These are phyloP conservation scores for Fusarium sp. DNA, from an alignment of 2,329 filamentous ascomycete genomes.

Conservation along the genomic window DNA sequence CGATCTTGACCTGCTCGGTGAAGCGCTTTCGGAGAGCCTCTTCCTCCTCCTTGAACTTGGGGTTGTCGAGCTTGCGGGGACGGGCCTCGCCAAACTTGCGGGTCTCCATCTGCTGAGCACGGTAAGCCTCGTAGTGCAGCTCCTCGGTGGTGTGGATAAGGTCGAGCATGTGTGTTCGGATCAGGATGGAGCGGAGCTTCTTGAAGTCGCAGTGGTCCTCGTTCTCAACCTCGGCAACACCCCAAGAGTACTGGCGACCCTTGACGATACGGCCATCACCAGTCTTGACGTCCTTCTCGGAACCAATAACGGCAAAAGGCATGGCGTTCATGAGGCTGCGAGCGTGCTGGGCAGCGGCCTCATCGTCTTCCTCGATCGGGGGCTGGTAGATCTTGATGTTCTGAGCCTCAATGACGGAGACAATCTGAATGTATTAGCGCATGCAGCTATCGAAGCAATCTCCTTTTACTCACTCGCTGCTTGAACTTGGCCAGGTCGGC, in stretches of 20 bases:
- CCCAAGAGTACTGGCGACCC: conserved; percentile 99
- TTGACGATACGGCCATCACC: conserved; percentile 96
- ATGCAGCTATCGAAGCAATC: not conserved
- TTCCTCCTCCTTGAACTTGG: conserved; percentile 99
- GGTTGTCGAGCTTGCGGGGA: conserved; percentile 98
- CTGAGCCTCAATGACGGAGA: conserved; percentile 95
- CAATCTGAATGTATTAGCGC: conserved; percentile 70
- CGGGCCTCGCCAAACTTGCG: conserved; percentile 98
- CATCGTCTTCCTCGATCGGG: conserved; percentile 97
- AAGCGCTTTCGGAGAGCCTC: conserved; percentile 98
- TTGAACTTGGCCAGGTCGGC: conserved; percentile 94
- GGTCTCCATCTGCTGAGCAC: conserved; percentile 99
- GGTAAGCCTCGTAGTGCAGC: conserved; percentile 99
- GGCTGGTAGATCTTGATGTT: conserved; percentile 99
- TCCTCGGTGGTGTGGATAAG: conserved; percentile 99
- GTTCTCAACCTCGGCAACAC: conserved; percentile 99
- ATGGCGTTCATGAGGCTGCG: conserved; percentile 95
- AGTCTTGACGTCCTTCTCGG: conserved; percentile 99
- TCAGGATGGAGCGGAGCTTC: conserved; percentile 98
- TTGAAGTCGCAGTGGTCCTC: conserved; percentile 99
- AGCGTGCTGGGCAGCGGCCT: conserved; percentile 93
- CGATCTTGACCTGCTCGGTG: conserved; percentile 99
- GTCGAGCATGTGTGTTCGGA: conserved; percentile 99
- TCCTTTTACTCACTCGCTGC: conserved; percentile 75
- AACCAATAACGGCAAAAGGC: conserved; percentile 98